These are phyloP conservation scores for Cryphonectria radicalis DNA, from an alignment of 2,329 filamentous ascomycete species.

Conservation along the genomic window DNA sequence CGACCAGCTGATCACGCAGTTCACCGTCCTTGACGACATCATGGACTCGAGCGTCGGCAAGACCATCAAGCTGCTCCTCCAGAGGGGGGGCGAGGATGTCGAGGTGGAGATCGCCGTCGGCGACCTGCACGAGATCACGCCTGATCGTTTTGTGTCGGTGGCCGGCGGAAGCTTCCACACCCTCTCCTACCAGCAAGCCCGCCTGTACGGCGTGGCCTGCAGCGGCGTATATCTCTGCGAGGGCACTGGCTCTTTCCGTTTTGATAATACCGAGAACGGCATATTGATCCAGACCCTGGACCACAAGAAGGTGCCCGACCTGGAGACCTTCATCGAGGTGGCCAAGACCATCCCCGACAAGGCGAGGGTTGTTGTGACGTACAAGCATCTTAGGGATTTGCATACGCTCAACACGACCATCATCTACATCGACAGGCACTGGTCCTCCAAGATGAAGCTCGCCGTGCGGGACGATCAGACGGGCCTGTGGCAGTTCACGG, in stretches of 20 bases:
- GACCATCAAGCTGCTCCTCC: slow-evolving; percentile 79
- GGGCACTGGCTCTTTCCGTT: slow-evolving; percentile 84
- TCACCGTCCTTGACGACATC: slow-evolving; percentile 88
- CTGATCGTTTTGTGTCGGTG: slow-evolving; percentile 92
- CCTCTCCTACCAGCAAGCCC: slow-evolving; percentile 96
- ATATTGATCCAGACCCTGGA: slow-evolving; percentile 95
- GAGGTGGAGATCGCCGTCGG: slow-evolving; percentile 84
- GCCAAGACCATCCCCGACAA: slow-evolving; percentile 84
- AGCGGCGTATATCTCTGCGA: slow-evolving; percentile 95
- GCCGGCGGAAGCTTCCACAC: slow-evolving; percentile 95
- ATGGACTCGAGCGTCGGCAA: slow-evolving; percentile 84
- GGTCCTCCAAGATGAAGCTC: slow-evolving; percentile 92
- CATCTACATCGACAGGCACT: slow-evolving; percentile 91
- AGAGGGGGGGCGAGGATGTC: slow-evolving; percentile 85
- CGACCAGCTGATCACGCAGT: slow-evolving; percentile 88
- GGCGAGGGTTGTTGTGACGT: slow-evolving; percentile 88
- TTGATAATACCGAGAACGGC: slow-evolving; percentile 70
- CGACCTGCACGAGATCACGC: slow-evolving; percentile 91
- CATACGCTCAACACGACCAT: slow-evolving; percentile 94
- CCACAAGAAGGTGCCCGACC: slow-evolving; percentile 85
- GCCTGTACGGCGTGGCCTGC: slow-evolving; percentile 89
- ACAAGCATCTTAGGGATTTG: slow-evolving; percentile 88
- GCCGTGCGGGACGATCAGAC: slow-evolving; percentile 88
- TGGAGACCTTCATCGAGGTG: slow-evolving; percentile 88
- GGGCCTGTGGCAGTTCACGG: slow-evolving; percentile 92